Evolutionary conservation across 2,329 filamentous ascomycete species (phyloP), one percentile per base, ranked within the genome.

Genomic region (Hortaea werneckii): DNA sequence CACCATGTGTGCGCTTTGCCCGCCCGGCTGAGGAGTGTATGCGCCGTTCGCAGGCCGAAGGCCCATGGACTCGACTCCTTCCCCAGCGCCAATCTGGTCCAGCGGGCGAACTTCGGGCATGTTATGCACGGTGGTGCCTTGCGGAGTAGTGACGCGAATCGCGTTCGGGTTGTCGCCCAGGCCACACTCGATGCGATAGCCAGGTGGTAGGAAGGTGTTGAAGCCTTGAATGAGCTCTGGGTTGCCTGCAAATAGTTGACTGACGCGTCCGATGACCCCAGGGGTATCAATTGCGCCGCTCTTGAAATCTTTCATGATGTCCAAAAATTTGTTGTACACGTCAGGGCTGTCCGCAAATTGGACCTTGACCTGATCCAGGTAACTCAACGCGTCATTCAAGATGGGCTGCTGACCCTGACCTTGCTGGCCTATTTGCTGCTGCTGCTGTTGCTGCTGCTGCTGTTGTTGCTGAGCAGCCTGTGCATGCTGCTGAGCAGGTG

Each of bases 271-370:
- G 56, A 98, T 98, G 2, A 98, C 92, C 1, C 92, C 92, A 0
- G 92, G 92, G 0, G 92, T 98, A 63, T 98, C 92, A 58, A 98
- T 98, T 3, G 89, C 88, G 69, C 95, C 90, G 58, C 88, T 95
- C 69, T 98, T 98, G 66, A 98, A 98, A 58, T 98, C 92, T 62
- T 98, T 98, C 92, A 98, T 98, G 41, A 98, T 98, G 58, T 98
- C 92, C 40, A 98, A 71, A 58, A 98, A 96, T 34, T 86, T 77
- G 60, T 96, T 96, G 61, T 98, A 98, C 0, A 98, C 92, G 65
- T 96, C 90, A 4, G 92, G 89, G 55, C 95, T 88, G 52, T 96
- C 90, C 50, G 88, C 85, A 57, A 98, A 98, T 60, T 95, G 89
- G 28, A 96, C 89, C 67, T 98, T 98, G 53, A 98, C 92, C 66